These are phyloP conservation scores for Puccinia hordei DNA, from an alignment of 1,284 basidiomycete species.

Conservation along the genomic window DNA sequence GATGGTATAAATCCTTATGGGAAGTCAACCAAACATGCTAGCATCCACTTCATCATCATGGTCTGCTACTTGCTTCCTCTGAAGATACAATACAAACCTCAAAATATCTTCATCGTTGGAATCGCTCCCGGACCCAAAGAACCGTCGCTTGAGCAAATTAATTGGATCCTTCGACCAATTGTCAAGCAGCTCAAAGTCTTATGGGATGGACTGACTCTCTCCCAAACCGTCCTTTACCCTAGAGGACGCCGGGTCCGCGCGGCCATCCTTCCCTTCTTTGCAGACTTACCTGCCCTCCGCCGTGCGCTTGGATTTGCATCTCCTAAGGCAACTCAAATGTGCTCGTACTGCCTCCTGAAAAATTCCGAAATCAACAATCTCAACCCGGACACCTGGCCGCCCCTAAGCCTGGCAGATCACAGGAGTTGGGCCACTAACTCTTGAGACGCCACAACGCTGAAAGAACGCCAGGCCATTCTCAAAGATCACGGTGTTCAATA, in stretches of 20 bases:
- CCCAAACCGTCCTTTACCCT: conserved; percentile 6
- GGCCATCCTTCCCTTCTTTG: conserved; percentile 40
- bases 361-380: conserved; percentile 29
- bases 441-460: neutral
- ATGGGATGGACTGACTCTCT: conserved; percentile 57
- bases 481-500: conserved; percentile 35
- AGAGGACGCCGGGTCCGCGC: conserved; percentile 6
- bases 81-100: conserved; percentile 56
- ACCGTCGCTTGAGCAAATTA: conserved; percentile 55
- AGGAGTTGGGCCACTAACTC: conserved; percentile 12
- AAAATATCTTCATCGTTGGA: conserved; percentile 61
- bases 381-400: conserved; percentile 17
- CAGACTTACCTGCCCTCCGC: conserved; percentile 51
- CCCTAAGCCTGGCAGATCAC: conserved; percentile 14
- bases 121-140: conserved; percentile 58
- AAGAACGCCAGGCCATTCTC: neutral
- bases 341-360: conserved; percentile 50
- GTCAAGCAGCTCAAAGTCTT: conserved; percentile 57
- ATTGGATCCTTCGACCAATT: conserved; percentile 58
- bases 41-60: conserved; percentile 16
- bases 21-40: neutral
- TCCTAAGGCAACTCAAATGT: conserved; percentile 40
- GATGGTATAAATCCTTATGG: conserved; percentile 42
- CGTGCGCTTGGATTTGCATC: conserved; percentile 48
- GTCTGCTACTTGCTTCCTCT: conserved; percentile 53